Evolutionary conservation across 495 filamentous ascomycete genomes (phyloP).

Genomic region (Oidiodendron maius): DNA sequence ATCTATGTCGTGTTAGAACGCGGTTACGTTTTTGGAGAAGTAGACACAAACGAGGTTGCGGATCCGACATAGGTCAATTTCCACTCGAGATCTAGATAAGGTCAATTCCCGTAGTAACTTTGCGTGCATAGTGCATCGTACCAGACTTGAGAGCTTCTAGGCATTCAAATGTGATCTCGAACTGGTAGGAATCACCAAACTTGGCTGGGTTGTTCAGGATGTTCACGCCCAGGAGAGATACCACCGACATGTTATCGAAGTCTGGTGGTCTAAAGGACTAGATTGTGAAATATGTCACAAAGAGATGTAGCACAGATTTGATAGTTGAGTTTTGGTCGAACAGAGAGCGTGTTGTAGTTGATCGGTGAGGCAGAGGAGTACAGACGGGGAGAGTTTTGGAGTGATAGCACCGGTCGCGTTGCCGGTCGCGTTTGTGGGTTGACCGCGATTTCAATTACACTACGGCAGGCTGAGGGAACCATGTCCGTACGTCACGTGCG

Average conservation of each 20-base stretch:
- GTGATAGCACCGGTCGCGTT: not conserved
- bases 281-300: not conserved
- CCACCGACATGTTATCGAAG: conserved; percentile 77
- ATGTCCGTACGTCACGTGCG: not conserved
- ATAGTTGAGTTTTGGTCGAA: not conserved
- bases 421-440: not conserved
- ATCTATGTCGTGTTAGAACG: conserved; percentile 42
- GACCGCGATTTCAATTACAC: not conserved
- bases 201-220: conserved; percentile 93
- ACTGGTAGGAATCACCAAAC: conserved; percentile 83
- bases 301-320: not conserved
- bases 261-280: not conserved
- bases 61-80: conserved; percentile 98
- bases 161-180: conserved; percentile 98
- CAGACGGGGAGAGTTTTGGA: not conserved
- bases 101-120: not conserved
- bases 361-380: not conserved
- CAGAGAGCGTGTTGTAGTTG: not conserved
- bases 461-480: too few relatives aligned
- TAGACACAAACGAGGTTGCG: conserved; percentile 73
- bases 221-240: conserved; percentile 90
- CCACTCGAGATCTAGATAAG: conserved; percentile 85
- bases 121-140: conserved; percentile 26
- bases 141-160: conserved; percentile 89
- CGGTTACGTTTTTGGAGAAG: not conserved